phyloP scores from a whole-genome alignment of 2,329 filamentous ascomycete species.

The Diaporthe helianthi region DNA sequence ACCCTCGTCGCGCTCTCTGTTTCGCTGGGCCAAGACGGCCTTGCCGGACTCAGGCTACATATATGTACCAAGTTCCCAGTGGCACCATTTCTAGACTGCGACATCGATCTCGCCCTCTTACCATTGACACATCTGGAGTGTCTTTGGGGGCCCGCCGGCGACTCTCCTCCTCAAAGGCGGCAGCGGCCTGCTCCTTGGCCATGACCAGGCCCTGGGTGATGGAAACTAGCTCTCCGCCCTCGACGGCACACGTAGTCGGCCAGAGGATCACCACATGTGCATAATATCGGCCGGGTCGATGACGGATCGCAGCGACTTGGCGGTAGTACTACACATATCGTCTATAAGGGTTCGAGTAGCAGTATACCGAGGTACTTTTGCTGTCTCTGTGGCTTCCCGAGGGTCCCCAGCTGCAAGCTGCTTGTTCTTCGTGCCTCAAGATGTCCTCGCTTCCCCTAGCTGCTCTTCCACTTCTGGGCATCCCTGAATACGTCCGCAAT shows the following conservation, averaged over 20 bases:
- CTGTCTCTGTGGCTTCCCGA: too few species aligned
- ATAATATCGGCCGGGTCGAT: constrained; percentile 44
- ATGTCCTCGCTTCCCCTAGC: neutral
- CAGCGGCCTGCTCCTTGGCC: constrained; percentile 44
- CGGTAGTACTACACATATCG: constrained; percentile 21
- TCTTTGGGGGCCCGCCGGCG: constrained; percentile 16
- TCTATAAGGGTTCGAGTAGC: constrained; percentile 30
- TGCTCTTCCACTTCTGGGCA: constrained; percentile 37
- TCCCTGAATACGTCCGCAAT: constrained; percentile 45
- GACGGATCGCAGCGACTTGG: constrained; percentile 33
- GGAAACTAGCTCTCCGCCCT: constrained; percentile 44
- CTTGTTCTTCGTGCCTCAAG: neutral
- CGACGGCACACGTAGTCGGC: constrained; percentile 45
- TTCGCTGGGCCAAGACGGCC: constrained; percentile 44
- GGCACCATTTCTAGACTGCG: constrained; percentile 9
- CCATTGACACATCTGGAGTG: too few species aligned
- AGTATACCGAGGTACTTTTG: neutral
- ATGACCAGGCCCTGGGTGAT: constrained; percentile 46
- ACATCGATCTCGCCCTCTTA: constrained; percentile 33
- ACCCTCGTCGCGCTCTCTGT: constrained; percentile 6
- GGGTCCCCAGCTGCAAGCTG: neutral
- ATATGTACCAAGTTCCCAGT: too few species aligned
- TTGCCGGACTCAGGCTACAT: constrained; percentile 1
- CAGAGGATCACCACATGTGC: constrained; percentile 46
- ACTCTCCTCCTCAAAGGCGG: constrained; percentile 41